Conservation (phyloP, 2,329 filamentous ascomycete species). For the Colletotrichum coccodes region DNA sequence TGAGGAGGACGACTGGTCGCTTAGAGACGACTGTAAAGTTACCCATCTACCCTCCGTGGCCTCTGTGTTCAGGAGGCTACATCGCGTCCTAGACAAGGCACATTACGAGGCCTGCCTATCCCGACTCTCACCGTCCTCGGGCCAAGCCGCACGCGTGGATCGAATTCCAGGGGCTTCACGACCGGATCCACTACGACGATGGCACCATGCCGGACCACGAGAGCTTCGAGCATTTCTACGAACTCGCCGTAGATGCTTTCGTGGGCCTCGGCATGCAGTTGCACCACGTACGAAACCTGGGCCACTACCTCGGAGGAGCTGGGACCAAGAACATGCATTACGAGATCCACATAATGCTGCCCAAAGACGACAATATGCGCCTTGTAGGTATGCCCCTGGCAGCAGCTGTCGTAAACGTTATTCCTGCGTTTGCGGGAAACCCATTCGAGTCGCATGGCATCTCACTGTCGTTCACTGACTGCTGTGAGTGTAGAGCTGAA, state of each 20-base stretch:
- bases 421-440: no score
- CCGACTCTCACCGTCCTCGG: neutral
- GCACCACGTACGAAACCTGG: neutral
- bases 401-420: no score
- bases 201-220: conserved; percentile 54
- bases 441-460: no score
- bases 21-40: conserved; percentile 64
- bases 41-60: conserved; percentile 63
- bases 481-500: no score
- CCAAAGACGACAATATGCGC: no score
- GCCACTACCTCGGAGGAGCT: neutral
- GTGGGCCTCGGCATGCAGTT: conserved; percentile 38
- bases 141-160: conserved; percentile 56
- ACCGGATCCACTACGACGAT: conserved; percentile 54
- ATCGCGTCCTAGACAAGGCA: conserved; percentile 53
- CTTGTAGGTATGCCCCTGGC: no score
- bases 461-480: no score
- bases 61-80: conserved; percentile 60
- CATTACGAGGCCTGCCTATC: conserved; percentile 37
- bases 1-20: conserved; percentile 64
- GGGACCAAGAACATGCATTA: no score
- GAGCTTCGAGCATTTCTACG: conserved; percentile 42
- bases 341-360: no score
- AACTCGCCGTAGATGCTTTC: conserved; percentile 39
- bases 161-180: conserved; percentile 59